Base-by-base conservation (phyloP, 306 rosid species). In the Cercis canadensis region DNA sequence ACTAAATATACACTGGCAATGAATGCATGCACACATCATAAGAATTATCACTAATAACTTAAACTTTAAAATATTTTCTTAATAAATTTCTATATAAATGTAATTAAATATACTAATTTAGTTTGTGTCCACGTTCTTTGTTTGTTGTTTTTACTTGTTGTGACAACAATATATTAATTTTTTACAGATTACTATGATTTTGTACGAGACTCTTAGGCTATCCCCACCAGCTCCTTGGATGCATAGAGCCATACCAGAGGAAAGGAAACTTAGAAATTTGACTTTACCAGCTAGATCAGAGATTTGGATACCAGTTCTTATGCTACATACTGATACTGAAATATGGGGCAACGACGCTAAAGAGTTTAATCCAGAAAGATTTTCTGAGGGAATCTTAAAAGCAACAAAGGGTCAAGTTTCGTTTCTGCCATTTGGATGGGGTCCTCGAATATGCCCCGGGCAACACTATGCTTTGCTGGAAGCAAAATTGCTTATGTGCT, bases 141-240 rank as follows among this genome's bases (percentile, higher is more conserved):
- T 3, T 24, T 24, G 2, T 24, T 24, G 29, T 24, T 24, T 24
- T 24, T 24, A 24, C 29, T 24, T 34, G 39, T 34, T 3, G 7
- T 7, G 7, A 34, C 4, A 34, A 3, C 4, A 34, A 34, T 34
- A 34, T 3, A 7, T 34, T 24, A 12, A 19, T 55, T 36, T 7
- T 4, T 4, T 45, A 14, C 51, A 80, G 85, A 80, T 84, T 8
- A 84, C 65, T 5, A 75, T 78, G 89, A 75, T 85, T n/a, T 24
- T 81, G 7, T 40, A 79, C 11, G 83, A 85, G 68, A 83, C 79
- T 74, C 78, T 85, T 0, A 78, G 87, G 41, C 21, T 79, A 5
- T 79, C 79, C 46, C 79, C 89, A 5, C 79, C 87, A 0, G 2
- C 44, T 2, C 3, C 17, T 4, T 0, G 8, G 3, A 4, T 79